These are phyloP conservation scores for Exophiala aquamarina DNA, from an alignment of 2,329 filamentous ascomycete genomes.

Conservation along the genomic window DNA sequence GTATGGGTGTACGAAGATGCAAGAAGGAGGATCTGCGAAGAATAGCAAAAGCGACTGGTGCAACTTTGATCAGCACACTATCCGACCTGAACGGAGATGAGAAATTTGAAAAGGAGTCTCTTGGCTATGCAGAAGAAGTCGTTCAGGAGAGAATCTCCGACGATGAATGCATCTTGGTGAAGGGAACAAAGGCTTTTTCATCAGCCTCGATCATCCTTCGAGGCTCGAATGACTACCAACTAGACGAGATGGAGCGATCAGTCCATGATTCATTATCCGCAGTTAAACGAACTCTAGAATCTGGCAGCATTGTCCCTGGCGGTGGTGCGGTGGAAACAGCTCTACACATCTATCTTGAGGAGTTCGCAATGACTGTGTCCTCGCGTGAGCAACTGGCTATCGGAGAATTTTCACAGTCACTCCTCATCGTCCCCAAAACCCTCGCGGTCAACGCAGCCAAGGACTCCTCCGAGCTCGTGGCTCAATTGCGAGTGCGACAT, in stretches of 20 bases:
- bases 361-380: slow-evolving; percentile 94
- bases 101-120: slow-evolving; percentile 85
- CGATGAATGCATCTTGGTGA: slow-evolving; percentile 95
- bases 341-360: slow-evolving; percentile 97
- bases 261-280: slow-evolving; percentile 95
- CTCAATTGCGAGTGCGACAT: slow-evolving; percentile 90
- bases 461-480: slow-evolving; percentile 91
- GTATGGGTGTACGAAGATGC: slow-evolving; percentile 92
- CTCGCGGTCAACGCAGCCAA: slow-evolving; percentile 96
- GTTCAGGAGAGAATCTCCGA: slow-evolving; percentile 98
- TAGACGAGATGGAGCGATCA: slow-evolving; percentile 99
- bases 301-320: slow-evolving; percentile 92
- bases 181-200: slow-evolving; percentile 90
- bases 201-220: slow-evolving; percentile 95
- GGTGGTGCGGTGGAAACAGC: slow-evolving; percentile 98
- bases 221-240: slow-evolving; percentile 90
- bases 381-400: slow-evolving; percentile 97
- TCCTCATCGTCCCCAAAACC: slow-evolving; percentile 93
- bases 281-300: slow-evolving; percentile 95
- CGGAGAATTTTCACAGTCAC: slow-evolving; percentile 91
- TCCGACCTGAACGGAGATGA: slow-evolving; percentile 98
- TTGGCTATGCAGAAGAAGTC: slow-evolving; percentile 92
- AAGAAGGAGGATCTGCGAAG: slow-evolving; percentile 98
- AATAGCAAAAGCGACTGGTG: slow-evolving; percentile 94
- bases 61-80: slow-evolving; percentile 86